Evolutionary conservation across 345 rosid genomes (phyloP).

Genomic region (Eucalyptus tenuipes): DNA sequence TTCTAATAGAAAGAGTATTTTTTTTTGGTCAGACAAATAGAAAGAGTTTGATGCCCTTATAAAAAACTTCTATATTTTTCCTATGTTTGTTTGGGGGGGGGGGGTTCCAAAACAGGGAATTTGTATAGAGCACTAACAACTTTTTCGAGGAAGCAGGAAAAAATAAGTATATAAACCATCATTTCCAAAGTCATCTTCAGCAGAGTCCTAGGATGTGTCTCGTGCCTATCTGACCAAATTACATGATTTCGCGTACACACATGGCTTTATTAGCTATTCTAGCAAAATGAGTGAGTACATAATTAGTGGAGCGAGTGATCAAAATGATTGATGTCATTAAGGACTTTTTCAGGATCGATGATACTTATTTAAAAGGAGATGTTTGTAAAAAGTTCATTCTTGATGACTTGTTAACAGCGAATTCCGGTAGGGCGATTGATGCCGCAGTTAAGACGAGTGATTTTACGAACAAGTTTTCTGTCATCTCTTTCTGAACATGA

Average conservation of each 20-base stretch:
- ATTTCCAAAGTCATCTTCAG: not conserved
- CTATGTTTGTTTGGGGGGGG: not conserved
- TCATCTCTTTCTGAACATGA: not conserved
- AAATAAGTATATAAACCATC: not conserved
- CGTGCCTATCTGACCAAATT: not conserved
- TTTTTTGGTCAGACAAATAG: not conserved
- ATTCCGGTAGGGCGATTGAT: not conserved
- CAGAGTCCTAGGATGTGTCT: not conserved
- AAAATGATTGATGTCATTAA: not conserved
- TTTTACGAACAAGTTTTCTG: not conserved
- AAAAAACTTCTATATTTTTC: not conserved
- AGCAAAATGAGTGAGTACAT: not conserved
- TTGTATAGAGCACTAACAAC: not conserved
- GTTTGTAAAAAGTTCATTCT: not conserved
- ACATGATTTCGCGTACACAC: not conserved
- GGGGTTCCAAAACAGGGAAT: not conserved
- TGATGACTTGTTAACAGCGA: not conserved
- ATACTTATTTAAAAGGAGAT: not conserved
- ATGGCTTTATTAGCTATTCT: not conserved
- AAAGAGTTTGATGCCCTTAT: not conserved
- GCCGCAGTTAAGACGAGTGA: not conserved
- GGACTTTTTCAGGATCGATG: not conserved
- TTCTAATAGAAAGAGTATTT: not conserved
- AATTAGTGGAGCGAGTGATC: not conserved
- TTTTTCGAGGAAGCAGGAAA: not conserved